These are phyloP conservation scores for Pseudogymnoascus sp. DNA, from an alignment of 2,329 filamentous ascomycete genomes.

Conservation along the genomic window DNA sequence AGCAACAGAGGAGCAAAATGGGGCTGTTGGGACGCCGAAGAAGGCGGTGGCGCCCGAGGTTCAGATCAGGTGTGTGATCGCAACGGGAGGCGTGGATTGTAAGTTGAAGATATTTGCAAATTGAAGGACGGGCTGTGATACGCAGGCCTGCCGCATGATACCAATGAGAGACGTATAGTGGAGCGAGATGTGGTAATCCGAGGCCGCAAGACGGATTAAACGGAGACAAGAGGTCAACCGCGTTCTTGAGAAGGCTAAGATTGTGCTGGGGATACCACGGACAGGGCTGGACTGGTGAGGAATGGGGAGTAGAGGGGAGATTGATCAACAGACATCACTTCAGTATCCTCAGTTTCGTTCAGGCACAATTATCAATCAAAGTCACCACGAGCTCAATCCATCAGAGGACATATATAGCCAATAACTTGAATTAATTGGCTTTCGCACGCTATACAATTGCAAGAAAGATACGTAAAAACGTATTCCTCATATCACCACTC, in stretches of 20 bases:
- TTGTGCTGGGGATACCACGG: background rate
- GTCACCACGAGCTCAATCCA: too few relatives aligned
- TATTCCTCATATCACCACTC: background rate
- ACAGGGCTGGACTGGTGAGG: background rate
- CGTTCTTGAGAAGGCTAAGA: background rate
- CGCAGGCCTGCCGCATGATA: background rate
- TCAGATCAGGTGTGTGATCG: constrained; percentile 75
- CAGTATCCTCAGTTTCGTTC: too few relatives aligned
- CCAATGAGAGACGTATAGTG: background rate
- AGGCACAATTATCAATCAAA: too few relatives aligned
- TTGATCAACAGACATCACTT: background rate
- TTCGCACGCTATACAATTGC: too few relatives aligned
- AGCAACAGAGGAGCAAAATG: constrained; percentile 35
- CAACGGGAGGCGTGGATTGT: constrained; percentile 77
- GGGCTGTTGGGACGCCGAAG: constrained; percentile 35
- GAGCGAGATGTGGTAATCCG: background rate
- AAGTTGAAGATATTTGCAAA: constrained; percentile 69
- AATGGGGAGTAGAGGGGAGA: background rate
- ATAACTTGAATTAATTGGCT: too few relatives aligned
- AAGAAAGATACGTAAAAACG: constrained; percentile 14
- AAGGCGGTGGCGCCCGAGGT: constrained; percentile 39
- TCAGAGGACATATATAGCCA: too few relatives aligned
- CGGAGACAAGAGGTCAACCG: background rate
- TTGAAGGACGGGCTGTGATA: background rate
- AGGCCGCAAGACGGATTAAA: background rate